These are phyloP conservation scores for Diplosphaera chodatii DNA, from an alignment of 139 green algal species.

Conservation along the genomic window DNA sequence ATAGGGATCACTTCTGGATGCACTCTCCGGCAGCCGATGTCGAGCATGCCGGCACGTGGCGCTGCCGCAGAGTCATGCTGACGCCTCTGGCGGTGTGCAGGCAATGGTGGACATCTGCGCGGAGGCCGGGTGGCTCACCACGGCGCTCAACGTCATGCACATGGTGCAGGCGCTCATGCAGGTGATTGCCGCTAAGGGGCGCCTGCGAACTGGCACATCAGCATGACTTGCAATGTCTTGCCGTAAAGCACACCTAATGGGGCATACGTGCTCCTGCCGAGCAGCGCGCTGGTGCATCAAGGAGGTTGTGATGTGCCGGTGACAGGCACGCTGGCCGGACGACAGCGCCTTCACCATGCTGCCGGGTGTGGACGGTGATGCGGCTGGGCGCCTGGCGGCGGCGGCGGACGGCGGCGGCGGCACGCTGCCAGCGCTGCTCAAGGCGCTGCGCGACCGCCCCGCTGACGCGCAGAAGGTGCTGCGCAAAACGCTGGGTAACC, in stretches of 20 bases:
- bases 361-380: conserved; percentile 47
- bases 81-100: too few species aligned
- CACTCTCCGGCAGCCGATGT: too few species aligned
- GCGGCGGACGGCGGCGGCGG: conserved; percentile 16
- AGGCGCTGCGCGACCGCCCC: conserved; percentile 19
- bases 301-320: too few species aligned
- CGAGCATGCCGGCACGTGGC: too few species aligned
- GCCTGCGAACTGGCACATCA: too few species aligned
- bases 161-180: conserved; percentile 87
- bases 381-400: conserved; percentile 23
- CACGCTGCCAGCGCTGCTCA: conserved; percentile 43
- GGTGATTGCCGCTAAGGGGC: too few species aligned
- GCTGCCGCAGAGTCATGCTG: too few species aligned
- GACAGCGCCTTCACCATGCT: conserved; percentile 61
- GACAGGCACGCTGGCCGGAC: conserved; percentile 75
- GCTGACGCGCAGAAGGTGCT: conserved; percentile 4
- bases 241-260: too few species aligned
- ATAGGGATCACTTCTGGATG: too few species aligned
- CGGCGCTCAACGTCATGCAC: conserved; percentile 63
- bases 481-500: conserved; percentile 10
- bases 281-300: too few species aligned
- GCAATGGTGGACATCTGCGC: conserved; percentile 85
- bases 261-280: too few species aligned
- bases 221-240: too few species aligned
- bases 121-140: conserved; percentile 74